phyloP scores from a whole-genome alignment of 768 basidiomycete species.

The Cystofilobasidium ferigula region DNA sequence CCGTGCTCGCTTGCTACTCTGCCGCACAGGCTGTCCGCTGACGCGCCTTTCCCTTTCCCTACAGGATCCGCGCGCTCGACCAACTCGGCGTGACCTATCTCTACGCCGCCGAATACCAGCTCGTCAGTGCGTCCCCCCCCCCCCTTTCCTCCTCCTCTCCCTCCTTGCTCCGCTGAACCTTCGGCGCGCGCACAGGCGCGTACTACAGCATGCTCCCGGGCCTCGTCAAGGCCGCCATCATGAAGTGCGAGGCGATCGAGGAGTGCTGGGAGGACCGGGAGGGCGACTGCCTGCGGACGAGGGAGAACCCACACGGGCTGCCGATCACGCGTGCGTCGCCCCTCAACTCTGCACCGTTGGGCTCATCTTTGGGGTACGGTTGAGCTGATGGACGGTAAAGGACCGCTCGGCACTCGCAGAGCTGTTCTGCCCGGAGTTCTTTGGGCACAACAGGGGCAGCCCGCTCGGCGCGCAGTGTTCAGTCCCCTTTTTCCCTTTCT shows the following conservation, averaged over 20 bases:
- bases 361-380: too few species aligned
- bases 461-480: constrained; percentile 3
- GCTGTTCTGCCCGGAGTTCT: not conserved
- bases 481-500: not conserved
- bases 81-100: not conserved
- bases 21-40: not conserved
- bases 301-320: not conserved
- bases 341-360: not conserved
- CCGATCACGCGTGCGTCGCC: constrained; percentile 2
- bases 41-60: not conserved
- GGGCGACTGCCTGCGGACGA: not conserved
- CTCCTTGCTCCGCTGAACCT: not conserved
- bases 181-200: too few species aligned
- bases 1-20: too few species aligned
- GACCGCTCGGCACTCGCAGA: not conserved
- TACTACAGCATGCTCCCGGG: constrained; percentile 7
- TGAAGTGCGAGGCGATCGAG: not conserved
- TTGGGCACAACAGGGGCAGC: not conserved
- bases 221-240: not conserved
- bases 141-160: not conserved
- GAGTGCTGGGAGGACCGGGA: not conserved
- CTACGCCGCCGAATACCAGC: not conserved
- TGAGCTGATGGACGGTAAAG: too few species aligned
- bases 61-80: constrained; percentile 4
- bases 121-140: not conserved